Evolutionary conservation across 1,284 basidiomycete species (phyloP).

Genomic region (Porphyrellus sp.): DNA sequence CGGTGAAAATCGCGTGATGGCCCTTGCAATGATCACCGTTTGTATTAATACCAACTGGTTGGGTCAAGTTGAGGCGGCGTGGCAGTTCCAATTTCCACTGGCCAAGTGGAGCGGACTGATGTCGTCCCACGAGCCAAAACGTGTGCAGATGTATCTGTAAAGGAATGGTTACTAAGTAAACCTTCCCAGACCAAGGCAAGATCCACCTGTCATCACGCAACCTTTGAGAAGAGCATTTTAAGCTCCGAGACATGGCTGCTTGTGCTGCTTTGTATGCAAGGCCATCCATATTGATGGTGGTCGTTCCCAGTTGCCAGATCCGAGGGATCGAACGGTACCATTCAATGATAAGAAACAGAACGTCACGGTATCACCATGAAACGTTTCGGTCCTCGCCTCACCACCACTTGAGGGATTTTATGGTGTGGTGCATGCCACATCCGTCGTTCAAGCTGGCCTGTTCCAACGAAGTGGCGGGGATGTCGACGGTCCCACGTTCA

Average conservation of each 20-base stretch:
- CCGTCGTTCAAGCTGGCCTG: too few species aligned
- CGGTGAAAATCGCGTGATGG: slow-evolving; percentile 28
- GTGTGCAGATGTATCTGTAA: not conserved
- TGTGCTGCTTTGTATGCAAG: too few species aligned
- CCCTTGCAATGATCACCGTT: slow-evolving; percentile 4
- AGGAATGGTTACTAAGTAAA: not conserved
- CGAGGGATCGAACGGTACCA: not conserved
- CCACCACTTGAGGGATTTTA: too few species aligned
- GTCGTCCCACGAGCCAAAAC: too few species aligned
- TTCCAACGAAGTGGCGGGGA: too few species aligned
- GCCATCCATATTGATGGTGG: not conserved
- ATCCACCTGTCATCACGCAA: not conserved
- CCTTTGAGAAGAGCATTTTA: not conserved
- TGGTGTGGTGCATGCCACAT: too few species aligned
- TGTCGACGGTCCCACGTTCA: too few species aligned
- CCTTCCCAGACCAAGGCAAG: not conserved
- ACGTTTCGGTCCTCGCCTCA: too few species aligned
- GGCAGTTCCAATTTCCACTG: too few species aligned
- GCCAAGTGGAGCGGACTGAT: too few species aligned
- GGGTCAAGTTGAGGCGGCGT: not conserved
- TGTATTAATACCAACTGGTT: not conserved
- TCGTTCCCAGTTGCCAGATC: not conserved
- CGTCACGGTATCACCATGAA: too few species aligned
- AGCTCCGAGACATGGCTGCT: not conserved
- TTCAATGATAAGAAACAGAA: too few species aligned